phyloP scores from a whole-genome alignment of 2,329 filamentous ascomycete genomes.

The Phaeosphaeria sp. region DNA sequence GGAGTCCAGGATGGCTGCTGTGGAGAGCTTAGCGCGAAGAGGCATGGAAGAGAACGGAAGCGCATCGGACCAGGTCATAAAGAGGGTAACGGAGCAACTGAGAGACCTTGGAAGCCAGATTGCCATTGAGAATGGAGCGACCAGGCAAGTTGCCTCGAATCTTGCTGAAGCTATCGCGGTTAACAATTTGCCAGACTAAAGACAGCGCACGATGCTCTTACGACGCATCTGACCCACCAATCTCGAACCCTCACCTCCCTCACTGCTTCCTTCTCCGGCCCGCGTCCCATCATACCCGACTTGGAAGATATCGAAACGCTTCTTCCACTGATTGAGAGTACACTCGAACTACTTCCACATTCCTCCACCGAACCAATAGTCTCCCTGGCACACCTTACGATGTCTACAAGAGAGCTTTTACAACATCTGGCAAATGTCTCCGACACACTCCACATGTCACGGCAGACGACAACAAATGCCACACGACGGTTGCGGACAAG shows the following conservation, averaged over 20 bases:
- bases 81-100: conserved; percentile 72
- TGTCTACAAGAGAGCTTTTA: conserved; percentile 72
- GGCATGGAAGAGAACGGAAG: conserved; percentile 72
- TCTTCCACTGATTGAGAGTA: conserved; percentile 70
- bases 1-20: conserved; percentile 73
- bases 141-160: conserved; percentile 60
- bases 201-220: conserved; percentile 76
- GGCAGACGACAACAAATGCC: conserved; percentile 84
- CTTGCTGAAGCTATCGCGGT: background rate
- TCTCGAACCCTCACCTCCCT: conserved; percentile 77
- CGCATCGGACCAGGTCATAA: conserved; percentile 70
- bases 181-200: conserved; percentile 64
- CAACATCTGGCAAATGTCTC: conserved; percentile 84
- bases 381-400: conserved; percentile 70
- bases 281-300: conserved; percentile 68
- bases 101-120: conserved; percentile 76
- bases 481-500: conserved; percentile 80
- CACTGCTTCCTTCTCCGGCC: conserved; percentile 74
- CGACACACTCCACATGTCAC: conserved; percentile 92
- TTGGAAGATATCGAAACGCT: conserved; percentile 71
- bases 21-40: conserved; percentile 70
- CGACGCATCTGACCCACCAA: conserved; percentile 77
- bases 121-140: conserved; percentile 73
- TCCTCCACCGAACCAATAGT: conserved; percentile 70
- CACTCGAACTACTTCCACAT: conserved; percentile 72